Conservation (phyloP, 2,329 filamentous ascomycete species). For the Ascochyta pisi region DNA sequence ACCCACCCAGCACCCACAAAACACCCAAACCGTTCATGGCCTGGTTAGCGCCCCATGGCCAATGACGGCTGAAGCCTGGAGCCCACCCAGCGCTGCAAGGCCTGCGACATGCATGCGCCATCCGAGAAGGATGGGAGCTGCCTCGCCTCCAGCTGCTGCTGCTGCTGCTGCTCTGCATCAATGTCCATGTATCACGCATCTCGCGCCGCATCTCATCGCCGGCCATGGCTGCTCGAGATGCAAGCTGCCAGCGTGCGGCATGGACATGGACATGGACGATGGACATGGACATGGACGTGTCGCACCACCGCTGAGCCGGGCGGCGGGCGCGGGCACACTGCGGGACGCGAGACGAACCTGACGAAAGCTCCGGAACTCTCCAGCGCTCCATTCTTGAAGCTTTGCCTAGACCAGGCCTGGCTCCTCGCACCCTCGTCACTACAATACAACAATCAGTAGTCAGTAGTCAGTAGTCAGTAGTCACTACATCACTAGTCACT, state of each 20-base stretch:
- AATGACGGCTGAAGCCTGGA: neutral
- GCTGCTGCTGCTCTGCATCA: conserved; percentile 2
- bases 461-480: too few species aligned
- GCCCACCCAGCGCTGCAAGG: conserved; percentile 2
- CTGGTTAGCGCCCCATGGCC: neutral
- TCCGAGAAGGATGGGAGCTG: conserved; percentile 4
- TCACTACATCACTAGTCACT: too few species aligned
- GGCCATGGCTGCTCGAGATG: neutral
- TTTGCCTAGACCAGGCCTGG: conserved; percentile 7
- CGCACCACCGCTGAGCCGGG: neutral
- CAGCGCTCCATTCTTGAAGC: conserved; percentile 4
- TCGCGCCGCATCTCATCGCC: neutral
- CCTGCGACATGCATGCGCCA: conserved; percentile 12
- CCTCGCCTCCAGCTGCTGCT: conserved; percentile 4
- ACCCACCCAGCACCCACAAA: neutral
- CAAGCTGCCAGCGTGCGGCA: neutral
- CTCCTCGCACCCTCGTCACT: neutral
- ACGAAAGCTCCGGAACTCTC: conserved; percentile 3
- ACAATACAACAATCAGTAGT: too few species aligned
- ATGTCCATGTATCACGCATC: neutral
- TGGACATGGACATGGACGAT: too few species aligned
- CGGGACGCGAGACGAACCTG: conserved; percentile 7
- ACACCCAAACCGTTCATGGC: conserved; percentile 9
- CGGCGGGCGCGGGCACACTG: neutral
- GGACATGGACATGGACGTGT: neutral